Evolutionary conservation across 2,329 filamentous ascomycete genomes (phyloP), one percentile per base, ranked within the genome.

Genomic region (Hymenotorrendiella dingleyae): DNA sequence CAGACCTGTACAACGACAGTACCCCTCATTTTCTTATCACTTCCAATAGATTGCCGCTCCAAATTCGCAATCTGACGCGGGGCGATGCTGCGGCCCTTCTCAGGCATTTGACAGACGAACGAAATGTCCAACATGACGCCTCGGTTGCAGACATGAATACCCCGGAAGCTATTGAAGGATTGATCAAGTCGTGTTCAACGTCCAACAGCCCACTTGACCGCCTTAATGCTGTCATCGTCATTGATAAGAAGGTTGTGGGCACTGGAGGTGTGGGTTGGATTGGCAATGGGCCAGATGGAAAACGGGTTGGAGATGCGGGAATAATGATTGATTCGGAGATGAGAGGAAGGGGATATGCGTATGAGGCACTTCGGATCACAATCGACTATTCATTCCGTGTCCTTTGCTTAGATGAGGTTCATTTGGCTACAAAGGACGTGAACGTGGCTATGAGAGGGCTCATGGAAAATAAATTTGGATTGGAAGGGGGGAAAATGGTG

Each of bases 291-390:
- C 10, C 17, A 29, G 29, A 39, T 21, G 38, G 38, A 8, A 20
- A 19, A 3, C 30, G 36, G 11, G 22, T 39, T 27, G 46, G 46
- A 16, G 46, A 30, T 37, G 39, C 29, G 12, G 46, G 43, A 3
- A 24, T 46, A 8, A 40, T 49, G 46, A 19, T 49, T 3, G 16
- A 41, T 29, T 26, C 43, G 2, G 43, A 40, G 6, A 23, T 20
- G 4, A 19, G 46, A n/a, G 40, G 46, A 5, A 46, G 41, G 29
- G 46, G 46, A 12, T 49, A 33, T 32, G 46, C 38, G 12, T 37
- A 22, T 29, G 46, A 48, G 39, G 43, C 43, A 2, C 17, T 48
- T n/a, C 27, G 43, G 24, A 40, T 46, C 17, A 40, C 26, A 20
- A 38, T 48, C 17, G 43, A 43, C 20, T 46, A 27, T 46, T 43